These are phyloP conservation scores for Aspergillus sp. DNA, from an alignment of 2,329 filamentous ascomycete genomes.

Conservation along the genomic window DNA sequence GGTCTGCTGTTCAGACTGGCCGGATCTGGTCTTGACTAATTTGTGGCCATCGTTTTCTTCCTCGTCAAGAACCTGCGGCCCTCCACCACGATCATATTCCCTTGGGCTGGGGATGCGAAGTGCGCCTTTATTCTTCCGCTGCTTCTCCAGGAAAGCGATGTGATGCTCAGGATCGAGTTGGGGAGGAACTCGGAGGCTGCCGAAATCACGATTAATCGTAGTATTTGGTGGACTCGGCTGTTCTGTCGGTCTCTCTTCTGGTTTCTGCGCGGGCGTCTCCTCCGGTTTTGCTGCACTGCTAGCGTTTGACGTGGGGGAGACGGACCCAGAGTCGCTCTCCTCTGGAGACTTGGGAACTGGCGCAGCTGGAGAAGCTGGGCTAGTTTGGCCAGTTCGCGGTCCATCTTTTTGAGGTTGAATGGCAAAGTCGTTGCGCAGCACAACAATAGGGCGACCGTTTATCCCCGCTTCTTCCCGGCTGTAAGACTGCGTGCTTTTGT, in stretches of 20 bases:
- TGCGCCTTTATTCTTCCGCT: slow-evolving; percentile 72
- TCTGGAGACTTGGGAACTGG: slow-evolving; percentile 20
- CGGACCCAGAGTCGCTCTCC: slow-evolving; percentile 26
- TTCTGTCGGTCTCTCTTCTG: background rate
- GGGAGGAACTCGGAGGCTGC: slow-evolving; percentile 54
- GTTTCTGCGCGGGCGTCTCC: slow-evolving; percentile 3
- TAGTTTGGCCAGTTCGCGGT: slow-evolving; percentile 7
- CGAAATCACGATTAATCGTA: slow-evolving; percentile 30
- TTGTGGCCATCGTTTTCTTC: slow-evolving; percentile 38
- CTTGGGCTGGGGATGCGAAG: slow-evolving; percentile 88
- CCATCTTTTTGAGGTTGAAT: slow-evolving; percentile 23
- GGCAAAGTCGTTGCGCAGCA: slow-evolving; percentile 36
- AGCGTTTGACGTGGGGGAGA: slow-evolving; percentile 22
- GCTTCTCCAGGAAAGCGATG: slow-evolving; percentile 83
- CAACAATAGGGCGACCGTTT: slow-evolving; percentile 37
- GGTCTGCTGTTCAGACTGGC: slow-evolving; percentile 22
- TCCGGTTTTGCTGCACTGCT: slow-evolving; percentile 20
- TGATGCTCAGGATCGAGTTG: slow-evolving; percentile 69
- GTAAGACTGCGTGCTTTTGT: slow-evolving; percentile 40
- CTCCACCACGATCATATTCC: slow-evolving; percentile 80
- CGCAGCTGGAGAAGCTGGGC: too few relatives aligned
- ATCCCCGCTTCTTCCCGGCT: slow-evolving; percentile 40
- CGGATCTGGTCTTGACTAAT: slow-evolving; percentile 22
- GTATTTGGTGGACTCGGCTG: slow-evolving; percentile 4
- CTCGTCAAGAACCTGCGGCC: slow-evolving; percentile 61